Base-by-base conservation (phyloP, 2,329 filamentous ascomycete genomes). In the Hypoxylon rubiginosum region DNA sequence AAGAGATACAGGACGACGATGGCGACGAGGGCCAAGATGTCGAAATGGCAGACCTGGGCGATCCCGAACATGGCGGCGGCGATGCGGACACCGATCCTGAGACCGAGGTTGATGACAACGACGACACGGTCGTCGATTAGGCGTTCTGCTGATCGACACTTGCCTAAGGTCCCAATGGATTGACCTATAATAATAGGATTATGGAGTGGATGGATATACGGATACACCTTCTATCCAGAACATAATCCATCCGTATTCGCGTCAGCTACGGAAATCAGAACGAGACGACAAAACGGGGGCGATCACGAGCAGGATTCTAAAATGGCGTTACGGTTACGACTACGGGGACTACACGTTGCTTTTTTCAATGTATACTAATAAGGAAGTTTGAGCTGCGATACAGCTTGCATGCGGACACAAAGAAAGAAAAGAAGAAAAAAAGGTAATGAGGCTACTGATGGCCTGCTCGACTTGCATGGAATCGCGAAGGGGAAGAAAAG, bases 91-190 rank as follows among this genome's bases (percentile, higher is more conserved):
- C 68, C 55, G 75, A 68, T 60, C 73, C 70, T 54, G 77, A 75
- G 58, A 79, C 79, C 32, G 78, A 77, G 46, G 75, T 75, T 19
- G 76, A 79, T 17, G 75, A 76, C 26, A 73, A 76, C 34, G 73
- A 76, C 5, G 71, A 62, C 19, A 70, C 62, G 2, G 58, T 55
- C 21, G 62, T 64, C 17, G 73, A 76, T 45, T 75, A 76, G 70
- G 34, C 11, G 5, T 34, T 11, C 49, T 49, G 15, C 46, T 21
- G 36, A 39, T 15, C 2, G 4, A n/a, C n/a, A n/a, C n/a, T 19
- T 43, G 15, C 39, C 39, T 11, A 43, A 43, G 4, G 4, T 34
- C 13, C 32, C 3, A 9, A 34, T 10, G 32, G 26, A 28, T 28
- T 7, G 26, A 7, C 26, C 7, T 28, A 7, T 28, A 28, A 28